Conservation (phyloP, 371 early-diverging fungal genomes). For the Zychaea mexicana region DNA sequence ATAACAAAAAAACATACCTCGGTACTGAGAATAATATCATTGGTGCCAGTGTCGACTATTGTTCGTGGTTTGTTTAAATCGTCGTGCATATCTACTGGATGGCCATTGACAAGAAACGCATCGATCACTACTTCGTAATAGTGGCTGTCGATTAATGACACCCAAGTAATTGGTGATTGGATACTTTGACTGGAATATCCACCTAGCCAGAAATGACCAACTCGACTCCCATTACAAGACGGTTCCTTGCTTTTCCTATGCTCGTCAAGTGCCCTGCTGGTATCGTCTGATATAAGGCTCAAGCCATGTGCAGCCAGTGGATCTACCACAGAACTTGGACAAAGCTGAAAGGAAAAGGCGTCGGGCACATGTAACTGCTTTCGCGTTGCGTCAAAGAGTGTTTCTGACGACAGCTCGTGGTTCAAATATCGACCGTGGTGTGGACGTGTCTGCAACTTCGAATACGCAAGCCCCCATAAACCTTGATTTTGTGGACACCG, state of each 20-base stretch:
- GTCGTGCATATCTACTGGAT: conserved; percentile 21
- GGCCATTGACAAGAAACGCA: conserved; percentile 36
- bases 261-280: too few relatives aligned
- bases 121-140: conserved; percentile 42
- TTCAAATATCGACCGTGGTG: not conserved
- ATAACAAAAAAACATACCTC: conserved; percentile 17
- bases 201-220: conserved; percentile 22
- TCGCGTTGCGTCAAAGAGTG: conserved; percentile 14
- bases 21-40: conserved; percentile 30
- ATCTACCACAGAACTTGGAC: conserved; percentile 8
- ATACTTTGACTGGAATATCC: conserved; percentile 5
- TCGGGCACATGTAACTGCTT: conserved; percentile 7
- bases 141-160: conserved; percentile 21
- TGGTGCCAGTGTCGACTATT: conserved; percentile 43
- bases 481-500: conserved; percentile 24
- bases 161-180: conserved; percentile 6
- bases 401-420: not conserved
- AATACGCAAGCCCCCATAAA: conserved; percentile 19
- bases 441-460: conserved; percentile 16
- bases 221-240: not conserved
- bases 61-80: conserved; percentile 34
- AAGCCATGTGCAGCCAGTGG: conserved; percentile 1
- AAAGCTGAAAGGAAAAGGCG: conserved; percentile 16
- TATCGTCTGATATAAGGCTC: not conserved
- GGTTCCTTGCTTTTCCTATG: too few relatives aligned